Evolutionary conservation across 148 eudicot species (phyloP), one percentile per base, ranked within the genome.

Genomic region (Fallopia convolvulus): DNA sequence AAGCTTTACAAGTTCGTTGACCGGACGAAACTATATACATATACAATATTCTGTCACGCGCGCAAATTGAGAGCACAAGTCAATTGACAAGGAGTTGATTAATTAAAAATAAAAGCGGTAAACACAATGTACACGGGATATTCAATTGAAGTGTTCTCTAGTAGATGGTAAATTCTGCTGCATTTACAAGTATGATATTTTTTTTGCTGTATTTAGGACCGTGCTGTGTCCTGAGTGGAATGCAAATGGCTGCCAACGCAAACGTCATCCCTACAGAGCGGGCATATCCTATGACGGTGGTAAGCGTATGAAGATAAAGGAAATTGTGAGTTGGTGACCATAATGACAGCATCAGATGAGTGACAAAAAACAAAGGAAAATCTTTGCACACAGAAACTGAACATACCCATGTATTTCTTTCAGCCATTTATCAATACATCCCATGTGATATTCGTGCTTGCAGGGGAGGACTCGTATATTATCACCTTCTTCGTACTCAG

Each of bases 341-440:
- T 42, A 42, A 42, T 42, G 46, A 42, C 46, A 42, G 10, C 46
- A 8, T 5, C 3, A 50, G 17, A 15, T 5, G 56, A 50, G 56
- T 14, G 30, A 26, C 0, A 14, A 14, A 0, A 21, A 21, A n/a
- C n/a, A n/a, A 7, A 56, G 10, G 61, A 42, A 30, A 30, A 32
- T 48, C 15, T 0, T 11, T 68, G 39, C 42, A 33, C 40, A 30
- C 1, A 68, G 72, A 68, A 68, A 33, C 72, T 68, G 21, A 56
- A 56, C 61, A 13, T 90, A 92, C 97, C 97, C 91, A 48, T 92
- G 94, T 52, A 92, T 84, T 85, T 92, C 94, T 86, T 88, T 92
- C 44, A 90, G 92, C 97, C 97, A 92, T 85, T 88, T 92, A 84
- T 92, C 97, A 26, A 92, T 91, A 70, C 97, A 92, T 46, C 83